Evolutionary conservation across 2,329 filamentous ascomycete genomes (phyloP), one percentile per base, ranked within the genome.

Genomic region (Ceratocystis ficicola): DNA sequence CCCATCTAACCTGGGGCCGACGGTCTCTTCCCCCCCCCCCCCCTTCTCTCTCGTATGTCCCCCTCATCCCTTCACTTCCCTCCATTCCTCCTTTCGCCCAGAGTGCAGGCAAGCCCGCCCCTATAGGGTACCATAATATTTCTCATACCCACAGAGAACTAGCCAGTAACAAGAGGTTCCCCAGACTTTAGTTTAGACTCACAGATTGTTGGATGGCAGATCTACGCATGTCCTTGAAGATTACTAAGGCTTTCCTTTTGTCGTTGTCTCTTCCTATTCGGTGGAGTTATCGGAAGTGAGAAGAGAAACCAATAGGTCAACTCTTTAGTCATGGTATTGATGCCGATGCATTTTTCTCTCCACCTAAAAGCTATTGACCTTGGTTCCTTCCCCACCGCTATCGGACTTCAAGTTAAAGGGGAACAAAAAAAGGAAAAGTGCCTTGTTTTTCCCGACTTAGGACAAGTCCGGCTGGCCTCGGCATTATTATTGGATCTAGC

Each of bases 291-390:
- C 7, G 17, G 17, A 17, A 48, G 46, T 7, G 20, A 22, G 20
- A 17, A 48, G 20, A 48, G 8, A 48, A 48, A 7, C 50, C 50
- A 22, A 55, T 2, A 30, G 12, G 20, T 17, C 50, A 55, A 55
- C 30, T 28, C n/a, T 17, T 44, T 30, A 46, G 36, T 62, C 59
- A 62, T 62, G 30, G 20, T 44, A 44, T 62, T 62, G 30, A 17
- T 2, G n/a, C 17, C 57, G n/a, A 60, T 25, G 25, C 25, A 60
- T 28, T 36, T 41, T 22, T 41, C 41, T 30, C 32, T 46, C 61
- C 22, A 46, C 61, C 61, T 17, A 50, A 63, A 63, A 46, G 4
- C 36, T 46, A 44, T 22, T 48, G 15, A 48, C 20, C 46, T n/a
- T 22, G 17, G 20, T n/a, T 5, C 46, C 17, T n/a, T 5, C 46